Base-by-base conservation (phyloP, 2,329 filamentous ascomycete species). In the Diaporthe humulicola region DNA sequence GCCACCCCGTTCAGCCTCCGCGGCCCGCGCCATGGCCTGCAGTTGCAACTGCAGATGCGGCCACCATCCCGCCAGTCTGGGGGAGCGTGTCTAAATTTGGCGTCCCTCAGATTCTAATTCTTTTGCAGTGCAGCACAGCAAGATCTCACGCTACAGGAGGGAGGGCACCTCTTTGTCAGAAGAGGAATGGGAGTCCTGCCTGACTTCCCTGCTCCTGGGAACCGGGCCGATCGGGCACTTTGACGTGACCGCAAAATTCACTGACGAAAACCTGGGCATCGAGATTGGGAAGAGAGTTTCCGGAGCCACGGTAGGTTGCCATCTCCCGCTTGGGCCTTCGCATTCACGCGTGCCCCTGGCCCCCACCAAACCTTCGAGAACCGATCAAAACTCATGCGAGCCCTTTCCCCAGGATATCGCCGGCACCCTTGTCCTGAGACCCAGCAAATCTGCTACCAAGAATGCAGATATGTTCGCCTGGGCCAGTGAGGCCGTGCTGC, bases 401-500 rank as follows among this genome's bases (percentile, higher is more conserved):
- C 81, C 76, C 84, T 74, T 54, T 33, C 45, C 64, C 60, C 71
- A 93, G 91, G 91, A 93, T 92, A 90, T 88, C 38, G 88, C 95
- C n/a, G 94, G 94, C 45, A 84, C 88, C 30, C 88, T 96, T 75
- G 85, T 86, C 6, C 84, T 95, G 4, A 83, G 85, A 50, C 85
- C 88, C 77, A 87, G 90, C 74, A 86, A 72, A n/a, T 50, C 60
- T 12, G 72, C 88, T 45, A 87, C 90, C 57, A 89, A 91, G 75
- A 89, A 89, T 76, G 88, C 94, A 76, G 88, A 91, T 72, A 85
- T 92, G 5, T 93, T 93, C 76, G 90, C 93, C 73, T 96, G 94
- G 94, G 93, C 92, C 75, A 89, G 88, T 56, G 85, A 86, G 28
- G 90, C 91, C 7, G 87, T 90, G 14, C 84, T 88, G 73, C 85